Base-by-base conservation (phyloP, 768 basidiomycete species). In the Asterophora parasitica region DNA sequence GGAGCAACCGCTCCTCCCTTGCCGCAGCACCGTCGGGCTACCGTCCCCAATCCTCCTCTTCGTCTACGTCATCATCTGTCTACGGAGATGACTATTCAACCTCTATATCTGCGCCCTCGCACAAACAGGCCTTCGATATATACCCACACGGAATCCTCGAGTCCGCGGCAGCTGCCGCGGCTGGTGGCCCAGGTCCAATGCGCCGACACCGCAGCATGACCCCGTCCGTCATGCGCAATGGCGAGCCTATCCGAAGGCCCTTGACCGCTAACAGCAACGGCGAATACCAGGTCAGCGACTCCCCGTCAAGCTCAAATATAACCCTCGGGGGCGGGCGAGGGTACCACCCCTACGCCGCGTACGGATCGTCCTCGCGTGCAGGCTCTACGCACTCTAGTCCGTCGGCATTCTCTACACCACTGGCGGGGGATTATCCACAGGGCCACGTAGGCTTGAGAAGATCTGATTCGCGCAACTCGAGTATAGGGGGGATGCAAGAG, bases 151-250 rank as follows among this genome's bases (percentile, higher is more conserved):
- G 70, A 10, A 59, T 75, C 55, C 57, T 71, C 35, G 69, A 68
- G 15, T 51, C 54, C 23, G 51, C 56, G 1, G 60, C 54, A 20
- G 52, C 54, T 20, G 54, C 61, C 9, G 54, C 54, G 8, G 53
- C 59, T 4, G 58, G 54, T 46, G 76, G 71, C 10, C 59, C 75
- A n/a, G 83, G 85, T 8, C 83, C 85, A 8, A 73, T 81, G 38
- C 69, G 85, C 43, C 73, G 88, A 38, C 81, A 88, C 59, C 74
- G 87, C 46, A 87, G 85, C 62, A 86, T 85, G 76, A 90, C 88
- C 7, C 87, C 88, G 7, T 81, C 81, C 0, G 52, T 82, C 23
- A 64, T 72, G 38, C 73, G 81, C 44, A 74, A 67, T 44, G 78
- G 73, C 36, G 78, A 78, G 54, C 69, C 70, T 28, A 74, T 70